Conservation (phyloP, 1,284 basidiomycete species). For the Trametes versicolor region DNA sequence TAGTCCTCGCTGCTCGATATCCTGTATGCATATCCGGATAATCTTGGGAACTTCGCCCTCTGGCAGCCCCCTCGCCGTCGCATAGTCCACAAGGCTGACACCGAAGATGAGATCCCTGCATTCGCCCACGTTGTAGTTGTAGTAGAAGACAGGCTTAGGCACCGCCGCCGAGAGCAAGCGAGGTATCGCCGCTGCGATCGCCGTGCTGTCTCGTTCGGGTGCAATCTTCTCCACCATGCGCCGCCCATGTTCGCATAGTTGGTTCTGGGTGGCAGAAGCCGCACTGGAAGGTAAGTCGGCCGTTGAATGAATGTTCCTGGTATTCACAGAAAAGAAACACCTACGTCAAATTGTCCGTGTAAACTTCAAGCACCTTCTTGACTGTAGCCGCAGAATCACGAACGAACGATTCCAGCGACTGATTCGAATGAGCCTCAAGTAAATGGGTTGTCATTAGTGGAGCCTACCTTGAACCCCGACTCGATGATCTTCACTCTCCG, state of each 20-base stretch:
- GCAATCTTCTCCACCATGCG: conserved; percentile 71
- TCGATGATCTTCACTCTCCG: conserved; percentile 85
- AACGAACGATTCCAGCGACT: conserved; percentile 86
- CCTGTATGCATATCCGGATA: conserved; percentile 84
- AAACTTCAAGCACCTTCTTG: conserved; percentile 72
- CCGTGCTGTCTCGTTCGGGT: conserved; percentile 73
- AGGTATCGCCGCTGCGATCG: conserved; percentile 62
- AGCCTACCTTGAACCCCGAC: conserved; percentile 75
- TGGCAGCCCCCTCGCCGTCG: conserved; percentile 80
- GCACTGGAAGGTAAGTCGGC: conserved; percentile 56
- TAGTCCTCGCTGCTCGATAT: conserved; percentile 84
- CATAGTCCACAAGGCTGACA: conserved; percentile 91
- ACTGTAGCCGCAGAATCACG: conserved; percentile 77
- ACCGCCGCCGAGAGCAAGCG: conserved; percentile 68
- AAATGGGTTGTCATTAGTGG: not conserved
- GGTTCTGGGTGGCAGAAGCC: conserved; percentile 73
- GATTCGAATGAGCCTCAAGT: not conserved
- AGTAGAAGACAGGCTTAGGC: conserved; percentile 76
- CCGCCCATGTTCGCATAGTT: conserved; percentile 67
- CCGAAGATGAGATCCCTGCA: conserved; percentile 94
- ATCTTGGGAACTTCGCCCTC: conserved; percentile 87
- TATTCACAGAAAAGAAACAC: conserved; percentile 38
- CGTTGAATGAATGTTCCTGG: not conserved
- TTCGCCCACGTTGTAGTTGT: conserved; percentile 87
- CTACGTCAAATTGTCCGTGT: conserved; percentile 82